Percentiles rank a stretch among this genome's conserved stretches.
These are phyloP conservation scores for Aspergillus cejpii DNA, from an alignment of 2,329 filamentous ascomycete genomes.

Conservation along the genomic window DNA sequence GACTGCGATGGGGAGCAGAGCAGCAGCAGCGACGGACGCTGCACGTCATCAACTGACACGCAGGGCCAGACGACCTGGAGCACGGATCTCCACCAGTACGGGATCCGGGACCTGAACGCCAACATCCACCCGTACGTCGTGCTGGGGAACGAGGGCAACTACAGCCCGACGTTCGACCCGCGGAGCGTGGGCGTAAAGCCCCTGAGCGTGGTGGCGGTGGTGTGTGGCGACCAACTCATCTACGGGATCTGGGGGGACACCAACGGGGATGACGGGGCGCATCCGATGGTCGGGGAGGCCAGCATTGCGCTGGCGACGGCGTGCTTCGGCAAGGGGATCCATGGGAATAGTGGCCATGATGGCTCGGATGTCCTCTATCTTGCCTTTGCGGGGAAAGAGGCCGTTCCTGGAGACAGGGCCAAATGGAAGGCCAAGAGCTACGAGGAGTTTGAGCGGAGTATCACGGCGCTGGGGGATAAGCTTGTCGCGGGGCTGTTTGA, in stretches of 20 bases:
- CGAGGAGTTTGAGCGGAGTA: slow-evolving; percentile 3
- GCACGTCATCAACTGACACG: slow-evolving; percentile 3
- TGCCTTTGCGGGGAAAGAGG: slow-evolving; percentile 4
- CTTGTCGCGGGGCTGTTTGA: neutral
- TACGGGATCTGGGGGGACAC: slow-evolving; percentile 10
- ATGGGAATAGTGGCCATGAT: slow-evolving; percentile 1
- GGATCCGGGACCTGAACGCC: slow-evolving; percentile 19
- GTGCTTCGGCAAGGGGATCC: slow-evolving; percentile 3
- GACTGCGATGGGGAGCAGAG: slow-evolving; percentile 12
- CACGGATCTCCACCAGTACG: slow-evolving; percentile 6
- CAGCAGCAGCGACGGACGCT: slow-evolving; percentile 3
- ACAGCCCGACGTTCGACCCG: slow-evolving; percentile 4
- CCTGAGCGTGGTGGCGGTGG: slow-evolving; percentile 6
- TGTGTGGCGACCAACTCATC: slow-evolving; percentile 5
- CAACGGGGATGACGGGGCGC: slow-evolving; percentile 5
- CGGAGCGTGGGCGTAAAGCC: slow-evolving; percentile 1
- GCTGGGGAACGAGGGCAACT: slow-evolving; percentile 16
- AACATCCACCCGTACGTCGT: slow-evolving; percentile 24
- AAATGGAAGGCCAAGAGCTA: slow-evolving; percentile 5
- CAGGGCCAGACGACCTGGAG: slow-evolving; percentile 12
- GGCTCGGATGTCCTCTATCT: slow-evolving; percentile 8
- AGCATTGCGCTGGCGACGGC: slow-evolving; percentile 8
- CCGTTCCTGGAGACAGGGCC: slow-evolving; percentile 3
- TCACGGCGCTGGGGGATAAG: slow-evolving; percentile 3
- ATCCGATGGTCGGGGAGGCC: slow-evolving; percentile 4